A percentile compares a stretch with the other conserved stretches of the same genome.
phyloP scores from a whole-genome alignment of 768 basidiomycete genomes.

The Leccinellum rugosiceps region DNA sequence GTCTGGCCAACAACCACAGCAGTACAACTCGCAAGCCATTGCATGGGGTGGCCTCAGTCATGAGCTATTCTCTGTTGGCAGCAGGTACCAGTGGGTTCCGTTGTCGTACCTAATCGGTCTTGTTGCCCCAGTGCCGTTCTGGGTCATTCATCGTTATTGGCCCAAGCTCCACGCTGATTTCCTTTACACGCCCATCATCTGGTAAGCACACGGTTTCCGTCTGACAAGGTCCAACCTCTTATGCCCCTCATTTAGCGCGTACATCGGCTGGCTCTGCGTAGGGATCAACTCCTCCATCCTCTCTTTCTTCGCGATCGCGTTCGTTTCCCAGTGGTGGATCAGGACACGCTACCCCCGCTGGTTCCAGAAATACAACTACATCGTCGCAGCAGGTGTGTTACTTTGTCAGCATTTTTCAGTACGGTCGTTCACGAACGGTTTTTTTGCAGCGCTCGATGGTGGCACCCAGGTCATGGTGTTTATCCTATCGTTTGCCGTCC shows the following conservation, averaged over 20 bases:
- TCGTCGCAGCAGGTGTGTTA: conserved; percentile 39
- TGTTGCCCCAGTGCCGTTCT: conserved; percentile 39
- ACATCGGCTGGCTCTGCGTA: conserved; percentile 15
- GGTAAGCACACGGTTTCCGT: conserved; percentile 12
- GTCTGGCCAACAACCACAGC: conserved; percentile 31
- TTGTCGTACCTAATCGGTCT: conserved; percentile 36
- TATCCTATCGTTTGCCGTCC: conserved; percentile 48
- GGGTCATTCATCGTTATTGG: conserved; percentile 35
- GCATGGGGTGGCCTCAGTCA: conserved; percentile 39
- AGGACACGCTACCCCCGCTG: conserved; percentile 35
- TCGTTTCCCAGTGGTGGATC: conserved; percentile 38
- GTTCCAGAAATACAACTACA: conserved; percentile 39
- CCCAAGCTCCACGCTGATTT: conserved; percentile 29
- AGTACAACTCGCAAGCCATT: conserved; percentile 34
- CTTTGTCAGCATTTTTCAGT: neutral
- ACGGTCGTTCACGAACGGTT: neutral
- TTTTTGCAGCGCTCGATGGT: conserved; percentile 33
- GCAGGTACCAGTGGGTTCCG: conserved; percentile 39
- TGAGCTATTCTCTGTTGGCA: conserved; percentile 31
- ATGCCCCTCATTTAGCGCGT: conserved; percentile 9
- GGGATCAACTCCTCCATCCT: conserved; percentile 30
- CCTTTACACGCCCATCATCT: conserved; percentile 31
- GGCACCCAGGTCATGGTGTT: conserved; percentile 55
- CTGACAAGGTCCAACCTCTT: neutral
- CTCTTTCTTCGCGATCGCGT: conserved; percentile 21